phyloP scores from a whole-genome alignment of 805 yeast species.

The Brettanomyces bruxellensis region DNA sequence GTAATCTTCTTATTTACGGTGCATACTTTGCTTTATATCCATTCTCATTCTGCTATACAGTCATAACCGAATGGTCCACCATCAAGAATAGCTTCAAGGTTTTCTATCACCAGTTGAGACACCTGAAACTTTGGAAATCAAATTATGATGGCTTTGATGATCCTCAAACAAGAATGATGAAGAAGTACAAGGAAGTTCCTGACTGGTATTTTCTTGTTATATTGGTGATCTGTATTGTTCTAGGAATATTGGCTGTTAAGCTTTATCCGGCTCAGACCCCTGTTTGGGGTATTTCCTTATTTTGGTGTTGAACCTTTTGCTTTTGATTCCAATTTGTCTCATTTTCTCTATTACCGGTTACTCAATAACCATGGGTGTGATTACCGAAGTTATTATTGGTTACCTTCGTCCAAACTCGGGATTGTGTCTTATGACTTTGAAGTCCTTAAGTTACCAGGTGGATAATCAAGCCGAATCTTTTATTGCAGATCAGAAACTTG shows the following conservation, averaged over 20 bases:
- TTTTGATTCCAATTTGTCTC: constrained; percentile 52
- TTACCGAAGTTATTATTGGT: constrained; percentile 55
- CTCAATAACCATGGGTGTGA: constrained; percentile 46
- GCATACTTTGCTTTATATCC: constrained; percentile 34
- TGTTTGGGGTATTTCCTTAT: constrained; percentile 53
- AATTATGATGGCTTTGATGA: constrained; percentile 16
- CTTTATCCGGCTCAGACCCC: constrained; percentile 45
- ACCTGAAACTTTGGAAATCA: background rate
- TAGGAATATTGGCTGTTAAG: constrained; percentile 28
- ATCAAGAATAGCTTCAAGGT: background rate
- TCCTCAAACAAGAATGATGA: constrained; percentile 36
- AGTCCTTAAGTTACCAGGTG: constrained; percentile 47
- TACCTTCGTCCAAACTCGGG: constrained; percentile 53
- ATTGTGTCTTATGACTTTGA: constrained; percentile 50
- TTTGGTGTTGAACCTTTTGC: constrained; percentile 38
- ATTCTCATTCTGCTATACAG: background rate
- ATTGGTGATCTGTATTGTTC: constrained; percentile 21
- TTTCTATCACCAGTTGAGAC: background rate
- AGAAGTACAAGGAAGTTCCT: constrained; percentile 54
- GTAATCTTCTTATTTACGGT: constrained; percentile 50
- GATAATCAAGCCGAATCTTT: constrained; percentile 42
- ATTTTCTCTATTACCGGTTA: constrained; percentile 54
- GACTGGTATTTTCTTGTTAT: constrained; percentile 55
- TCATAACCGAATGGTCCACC: background rate
- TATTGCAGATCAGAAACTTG: constrained; percentile 48